phyloP scores from a whole-genome alignment of 2,329 filamentous ascomycete species.

The Pseudogymnoascus sp. region DNA sequence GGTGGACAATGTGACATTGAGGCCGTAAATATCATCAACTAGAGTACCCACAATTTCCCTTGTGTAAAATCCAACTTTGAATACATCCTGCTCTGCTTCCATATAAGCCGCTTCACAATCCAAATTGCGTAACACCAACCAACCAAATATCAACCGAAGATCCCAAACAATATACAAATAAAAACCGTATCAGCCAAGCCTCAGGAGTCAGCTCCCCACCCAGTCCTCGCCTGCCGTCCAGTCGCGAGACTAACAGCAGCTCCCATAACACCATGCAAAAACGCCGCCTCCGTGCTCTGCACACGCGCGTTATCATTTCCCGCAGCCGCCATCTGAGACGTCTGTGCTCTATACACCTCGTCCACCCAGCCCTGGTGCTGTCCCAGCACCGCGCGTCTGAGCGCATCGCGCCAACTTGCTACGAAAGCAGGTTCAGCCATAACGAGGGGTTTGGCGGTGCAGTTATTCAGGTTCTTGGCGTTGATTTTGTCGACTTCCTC shows the following conservation, averaged over 20 bases:
- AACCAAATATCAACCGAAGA: background rate
- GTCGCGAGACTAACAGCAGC: background rate
- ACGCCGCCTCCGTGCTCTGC: background rate
- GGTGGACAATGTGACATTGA: background rate
- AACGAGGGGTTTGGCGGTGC: slow-evolving; percentile 13
- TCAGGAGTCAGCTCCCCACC: background rate
- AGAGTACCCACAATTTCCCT: background rate
- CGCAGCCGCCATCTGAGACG: background rate
- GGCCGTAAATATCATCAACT: background rate
- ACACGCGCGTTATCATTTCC: background rate
- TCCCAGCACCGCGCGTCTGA: background rate
- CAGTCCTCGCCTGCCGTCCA: background rate
- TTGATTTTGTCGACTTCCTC: slow-evolving; percentile 10
- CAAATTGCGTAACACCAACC: background rate
- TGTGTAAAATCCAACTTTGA: background rate
- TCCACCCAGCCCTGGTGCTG: slow-evolving; percentile 10
- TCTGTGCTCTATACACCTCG: slow-evolving; percentile 13
- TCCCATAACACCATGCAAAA: background rate
- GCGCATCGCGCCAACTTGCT: background rate
- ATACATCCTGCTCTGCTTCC: background rate
- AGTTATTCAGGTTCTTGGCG: slow-evolving; percentile 10
- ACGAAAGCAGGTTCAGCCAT: background rate
- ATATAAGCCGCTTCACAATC: background rate
- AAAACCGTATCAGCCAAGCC: background rate
- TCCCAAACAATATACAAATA: background rate